Evolutionary conservation across 495 filamentous ascomycete species (phyloP).

Genomic region (Aspergillus bertholletiae): DNA sequence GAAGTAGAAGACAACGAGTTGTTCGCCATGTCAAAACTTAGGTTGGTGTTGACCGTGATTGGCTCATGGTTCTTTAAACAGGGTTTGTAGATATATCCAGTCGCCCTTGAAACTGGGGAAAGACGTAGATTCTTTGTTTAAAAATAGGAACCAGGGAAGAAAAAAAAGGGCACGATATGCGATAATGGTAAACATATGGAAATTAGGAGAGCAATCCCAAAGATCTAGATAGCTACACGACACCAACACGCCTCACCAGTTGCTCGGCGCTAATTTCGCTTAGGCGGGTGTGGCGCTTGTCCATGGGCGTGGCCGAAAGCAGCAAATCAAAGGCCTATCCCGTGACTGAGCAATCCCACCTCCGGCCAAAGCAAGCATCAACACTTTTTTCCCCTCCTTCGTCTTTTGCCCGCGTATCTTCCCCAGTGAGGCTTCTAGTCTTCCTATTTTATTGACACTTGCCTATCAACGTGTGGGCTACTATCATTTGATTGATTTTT

Average conservation of each 20-base stretch:
- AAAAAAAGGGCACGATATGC: too few relatives aligned
- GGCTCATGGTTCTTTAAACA: not conserved
- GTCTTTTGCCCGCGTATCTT: constrained; percentile 11
- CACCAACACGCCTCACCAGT: not conserved
- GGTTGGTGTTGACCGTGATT: not conserved
- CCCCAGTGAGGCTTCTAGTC: constrained; percentile 1
- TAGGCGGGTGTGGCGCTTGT: constrained; percentile 23
- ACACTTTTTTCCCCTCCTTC: constrained; percentile 27
- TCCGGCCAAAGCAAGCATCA: constrained; percentile 14
- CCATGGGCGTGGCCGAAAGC: constrained; percentile 11
- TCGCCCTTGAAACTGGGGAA: not conserved
- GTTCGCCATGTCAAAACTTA: not conserved
- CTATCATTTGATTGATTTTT: constrained; percentile 18
- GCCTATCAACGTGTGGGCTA: constrained; percentile 8
- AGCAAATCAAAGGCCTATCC: constrained; percentile 18
- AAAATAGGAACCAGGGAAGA: too few relatives aligned
- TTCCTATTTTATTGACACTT: constrained; percentile 14
- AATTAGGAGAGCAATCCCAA: not conserved
- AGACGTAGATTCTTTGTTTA: not conserved
- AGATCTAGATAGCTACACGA: not conserved
- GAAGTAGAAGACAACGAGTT: not conserved
- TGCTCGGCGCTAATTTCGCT: constrained; percentile 25
- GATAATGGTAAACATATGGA: not conserved
- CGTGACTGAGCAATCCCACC: constrained; percentile 21
- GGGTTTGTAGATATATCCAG: not conserved